Evolutionary conservation across 345 rosid species (phyloP).

Genomic region (Acer yangbiense): DNA sequence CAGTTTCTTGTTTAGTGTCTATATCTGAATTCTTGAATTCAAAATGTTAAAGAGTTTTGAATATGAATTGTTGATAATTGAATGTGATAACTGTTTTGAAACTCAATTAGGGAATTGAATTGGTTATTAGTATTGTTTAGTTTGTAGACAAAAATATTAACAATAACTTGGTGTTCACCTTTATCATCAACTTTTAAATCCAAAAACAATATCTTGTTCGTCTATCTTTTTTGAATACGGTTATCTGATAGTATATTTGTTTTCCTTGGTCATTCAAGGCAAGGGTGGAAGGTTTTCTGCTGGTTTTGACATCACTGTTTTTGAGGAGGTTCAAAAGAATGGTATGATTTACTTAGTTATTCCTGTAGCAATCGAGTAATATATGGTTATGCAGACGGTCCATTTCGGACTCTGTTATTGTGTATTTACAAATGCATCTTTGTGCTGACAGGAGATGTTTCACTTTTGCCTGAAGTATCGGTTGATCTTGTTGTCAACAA

Average conservation of each 20-base stretch:
- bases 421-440: neutral
- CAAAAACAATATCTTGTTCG: too few relatives aligned
- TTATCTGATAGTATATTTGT: neutral
- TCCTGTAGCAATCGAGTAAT: neutral
- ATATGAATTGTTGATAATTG: too few relatives aligned
- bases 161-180: too few relatives aligned
- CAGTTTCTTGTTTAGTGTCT: neutral
- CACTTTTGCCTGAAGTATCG: conserved; percentile 80
- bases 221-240: neutral
- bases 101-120: too few relatives aligned
- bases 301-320: conserved; percentile 89
- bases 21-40: too few relatives aligned
- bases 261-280: conserved; percentile 48
- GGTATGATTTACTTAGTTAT: conserved; percentile 46
- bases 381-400: neutral
- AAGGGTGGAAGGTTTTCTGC: conserved; percentile 85
- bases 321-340: conserved; percentile 66
- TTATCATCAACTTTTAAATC: too few relatives aligned
- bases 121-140: too few relatives aligned
- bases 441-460: conserved; percentile 64
- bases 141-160: too few relatives aligned
- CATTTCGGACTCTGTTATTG: neutral
- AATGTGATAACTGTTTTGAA: too few relatives aligned
- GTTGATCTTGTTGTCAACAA: conserved; percentile 70
- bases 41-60: too few relatives aligned